Evolutionary conservation across 2,329 filamentous ascomycete genomes (phyloP), one percentile per base, ranked within the genome.

Genomic region (Pseudogymnoascus sp.): DNA sequence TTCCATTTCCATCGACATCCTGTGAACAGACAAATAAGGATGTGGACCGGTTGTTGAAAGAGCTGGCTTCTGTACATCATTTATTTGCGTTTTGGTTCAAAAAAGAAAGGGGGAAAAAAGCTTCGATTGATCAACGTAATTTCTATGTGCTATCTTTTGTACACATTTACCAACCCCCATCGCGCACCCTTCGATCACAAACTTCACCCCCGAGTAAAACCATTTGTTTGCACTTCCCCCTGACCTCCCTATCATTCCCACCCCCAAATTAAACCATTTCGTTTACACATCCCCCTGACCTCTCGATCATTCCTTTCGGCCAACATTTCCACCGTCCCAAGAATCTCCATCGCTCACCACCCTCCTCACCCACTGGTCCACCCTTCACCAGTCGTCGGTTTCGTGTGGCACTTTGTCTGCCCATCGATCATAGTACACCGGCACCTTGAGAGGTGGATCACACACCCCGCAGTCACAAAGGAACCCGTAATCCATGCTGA

Each of bases 401-500:
- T 55, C 49, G 16, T 55, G n/a, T 7, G 49, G 49, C 9, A 55
- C 49, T 55, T 55, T 55, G 16, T 55, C 49, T 4, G 49, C 49
- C 49, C 49, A 55, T 33, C 49, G 9, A 55, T 55, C 49, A 5
- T 55, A 33, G 49, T 55, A 55, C 9, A 55, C 28, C 4, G 49
- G 49, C n/a, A 55, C 25, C 16, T 55, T 33, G 28, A 55, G 28
- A 14, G 28, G 49, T 14, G 25, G 28, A 21, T 60, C 58, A 63
- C 83, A 85, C 1, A 71, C 74, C 9, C 79, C 79, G 61, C 83
- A 86, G 3, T 70, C 65, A 68, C 83, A 86, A 2, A 75, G 70
- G 63, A 86, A 86, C 0, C 83, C 83, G 66, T 80, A 85, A 8
- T 75, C 74, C 5, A 68, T 62, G 28, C 76, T 77, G 0, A 85